phyloP scores from a whole-genome alignment of 192 early-diverging fungal genomes.

The Coemansia umbellata region DNA sequence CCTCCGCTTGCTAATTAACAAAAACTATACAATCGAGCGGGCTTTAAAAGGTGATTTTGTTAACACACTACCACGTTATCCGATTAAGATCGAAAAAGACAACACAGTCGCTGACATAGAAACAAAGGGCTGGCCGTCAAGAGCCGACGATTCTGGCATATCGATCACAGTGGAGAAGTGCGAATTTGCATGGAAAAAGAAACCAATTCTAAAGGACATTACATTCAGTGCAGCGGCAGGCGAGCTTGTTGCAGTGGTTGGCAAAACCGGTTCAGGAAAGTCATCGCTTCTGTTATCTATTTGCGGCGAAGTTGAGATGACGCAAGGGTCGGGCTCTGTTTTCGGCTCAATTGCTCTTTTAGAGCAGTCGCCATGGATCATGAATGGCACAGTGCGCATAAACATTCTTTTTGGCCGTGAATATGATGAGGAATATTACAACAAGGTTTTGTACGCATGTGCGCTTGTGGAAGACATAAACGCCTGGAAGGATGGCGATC shows the following conservation, averaged over 20 bases:
- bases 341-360: slow-evolving; percentile 70
- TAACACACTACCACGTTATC: slow-evolving; percentile 8
- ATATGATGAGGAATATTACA: slow-evolving; percentile 52
- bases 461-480: slow-evolving; percentile 55
- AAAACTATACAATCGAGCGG: slow-evolving; percentile 10
- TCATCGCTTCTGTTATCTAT: slow-evolving; percentile 75
- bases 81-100: not conserved
- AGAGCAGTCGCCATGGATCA: slow-evolving; percentile 85
- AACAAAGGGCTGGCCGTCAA: not conserved
- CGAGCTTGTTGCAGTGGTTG: slow-evolving; percentile 73
- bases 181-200: slow-evolving; percentile 20
- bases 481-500: slow-evolving; percentile 51
- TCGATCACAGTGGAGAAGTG: slow-evolving; percentile 7
- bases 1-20: not conserved
- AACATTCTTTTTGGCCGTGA: slow-evolving; percentile 69
- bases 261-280: slow-evolving; percentile 81
- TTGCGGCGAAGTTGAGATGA: slow-evolving; percentile 77
- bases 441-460: slow-evolving; percentile 56
- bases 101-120: not conserved
- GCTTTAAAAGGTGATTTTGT: slow-evolving; percentile 21
- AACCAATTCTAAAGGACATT: slow-evolving; percentile 32
- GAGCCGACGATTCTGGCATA: not conserved
- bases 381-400: slow-evolving; percentile 64
- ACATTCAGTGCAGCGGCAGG: slow-evolving; percentile 51
- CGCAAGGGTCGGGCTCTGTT: slow-evolving; percentile 44